Evolutionary conservation across 495 filamentous ascomycete species (phyloP).

Genomic region (Podospora tetraspora): DNA sequence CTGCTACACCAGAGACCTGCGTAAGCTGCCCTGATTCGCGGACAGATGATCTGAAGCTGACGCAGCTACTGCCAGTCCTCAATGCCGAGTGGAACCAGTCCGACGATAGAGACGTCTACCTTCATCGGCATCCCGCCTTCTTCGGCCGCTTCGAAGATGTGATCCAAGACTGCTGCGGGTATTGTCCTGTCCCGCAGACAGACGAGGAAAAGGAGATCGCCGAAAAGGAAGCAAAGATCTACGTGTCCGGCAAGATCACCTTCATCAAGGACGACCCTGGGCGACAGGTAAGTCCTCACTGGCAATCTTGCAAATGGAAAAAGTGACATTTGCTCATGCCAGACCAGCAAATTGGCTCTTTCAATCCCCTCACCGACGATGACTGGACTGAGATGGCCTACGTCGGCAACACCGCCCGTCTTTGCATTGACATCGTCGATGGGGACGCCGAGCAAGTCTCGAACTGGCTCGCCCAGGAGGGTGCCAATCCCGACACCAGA

Average conservation of each 20-base stretch:
- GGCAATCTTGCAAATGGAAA: neutral
- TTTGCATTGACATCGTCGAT: conserved; percentile 75
- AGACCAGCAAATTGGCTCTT: conserved; percentile 50
- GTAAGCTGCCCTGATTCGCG: conserved; percentile 21
- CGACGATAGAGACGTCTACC: conserved; percentile 61
- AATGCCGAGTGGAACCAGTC: conserved; percentile 82
- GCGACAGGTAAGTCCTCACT: conserved; percentile 54
- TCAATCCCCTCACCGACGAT: conserved; percentile 73
- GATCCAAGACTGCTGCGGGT: conserved; percentile 72
- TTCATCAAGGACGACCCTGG: conserved; percentile 79
- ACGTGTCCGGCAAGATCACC: conserved; percentile 60
- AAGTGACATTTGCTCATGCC: conserved; percentile 2
- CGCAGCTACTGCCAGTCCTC: conserved; percentile 43
- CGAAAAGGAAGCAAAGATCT: conserved; percentile 65
- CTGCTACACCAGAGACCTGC: conserved; percentile 69
- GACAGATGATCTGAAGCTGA: conserved; percentile 5
- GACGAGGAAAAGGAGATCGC: conserved; percentile 63
- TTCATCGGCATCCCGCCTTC: conserved; percentile 76
- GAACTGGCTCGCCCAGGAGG: conserved; percentile 60
- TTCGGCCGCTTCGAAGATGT: conserved; percentile 64
- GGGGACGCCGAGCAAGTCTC: conserved; percentile 60
- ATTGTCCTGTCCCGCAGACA: conserved; percentile 61
- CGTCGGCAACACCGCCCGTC: conserved; percentile 60
- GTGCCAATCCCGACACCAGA: conserved; percentile 54
- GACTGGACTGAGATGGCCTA: conserved; percentile 83